These are phyloP conservation scores for Meyerozyma athensensis DNA, from an alignment of 1,139 yeast species.

Conservation along the genomic window DNA sequence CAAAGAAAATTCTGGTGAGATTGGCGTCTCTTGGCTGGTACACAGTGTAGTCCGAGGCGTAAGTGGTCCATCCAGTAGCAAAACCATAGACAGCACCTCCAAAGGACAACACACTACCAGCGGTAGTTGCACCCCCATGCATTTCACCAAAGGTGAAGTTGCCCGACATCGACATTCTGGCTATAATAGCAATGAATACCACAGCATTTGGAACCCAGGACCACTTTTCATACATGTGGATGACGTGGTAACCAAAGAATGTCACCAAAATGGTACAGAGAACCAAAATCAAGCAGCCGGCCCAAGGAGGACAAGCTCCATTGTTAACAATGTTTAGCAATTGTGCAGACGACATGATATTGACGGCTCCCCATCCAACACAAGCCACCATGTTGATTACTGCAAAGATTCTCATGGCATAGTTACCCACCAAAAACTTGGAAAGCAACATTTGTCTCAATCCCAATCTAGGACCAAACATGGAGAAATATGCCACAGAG, in stretches of 20 bases:
- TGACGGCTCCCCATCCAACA: slow-evolving; percentile 18
- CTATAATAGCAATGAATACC: slow-evolving; percentile 13
- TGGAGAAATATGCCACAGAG: slow-evolving; percentile 15
- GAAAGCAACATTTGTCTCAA: slow-evolving; percentile 16
- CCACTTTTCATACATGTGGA: slow-evolving; percentile 16
- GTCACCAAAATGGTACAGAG: slow-evolving; percentile 14
- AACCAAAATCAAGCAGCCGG: slow-evolving; percentile 16
- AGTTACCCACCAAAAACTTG: slow-evolving; percentile 14
- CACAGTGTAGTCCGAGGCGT: slow-evolving; percentile 17
- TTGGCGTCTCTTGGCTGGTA: slow-evolving; percentile 15
- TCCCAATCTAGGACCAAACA: slow-evolving; percentile 15
- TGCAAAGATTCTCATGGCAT: slow-evolving; percentile 14
- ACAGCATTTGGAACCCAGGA: slow-evolving; percentile 15
- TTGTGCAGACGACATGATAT: slow-evolving; percentile 17
- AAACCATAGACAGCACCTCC: slow-evolving; percentile 16
- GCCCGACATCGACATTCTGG: slow-evolving; percentile 11
- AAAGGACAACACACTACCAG: slow-evolving; percentile 15
- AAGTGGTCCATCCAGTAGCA: slow-evolving; percentile 18
- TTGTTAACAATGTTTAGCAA: slow-evolving; percentile 14
- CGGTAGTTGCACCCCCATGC: slow-evolving; percentile 14
- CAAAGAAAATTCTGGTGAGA: slow-evolving; percentile 11
- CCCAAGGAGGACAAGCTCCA: slow-evolving; percentile 17
- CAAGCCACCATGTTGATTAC: slow-evolving; percentile 16
- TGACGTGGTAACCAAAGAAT: slow-evolving; percentile 15
- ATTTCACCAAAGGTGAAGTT: slow-evolving; percentile 13